A percentile compares a stretch with the other conserved stretches of the same genome.
These are phyloP conservation scores for Penicillium cosmopolitanum DNA, from an alignment of 495 filamentous ascomycete species.

Conservation along the genomic window DNA sequence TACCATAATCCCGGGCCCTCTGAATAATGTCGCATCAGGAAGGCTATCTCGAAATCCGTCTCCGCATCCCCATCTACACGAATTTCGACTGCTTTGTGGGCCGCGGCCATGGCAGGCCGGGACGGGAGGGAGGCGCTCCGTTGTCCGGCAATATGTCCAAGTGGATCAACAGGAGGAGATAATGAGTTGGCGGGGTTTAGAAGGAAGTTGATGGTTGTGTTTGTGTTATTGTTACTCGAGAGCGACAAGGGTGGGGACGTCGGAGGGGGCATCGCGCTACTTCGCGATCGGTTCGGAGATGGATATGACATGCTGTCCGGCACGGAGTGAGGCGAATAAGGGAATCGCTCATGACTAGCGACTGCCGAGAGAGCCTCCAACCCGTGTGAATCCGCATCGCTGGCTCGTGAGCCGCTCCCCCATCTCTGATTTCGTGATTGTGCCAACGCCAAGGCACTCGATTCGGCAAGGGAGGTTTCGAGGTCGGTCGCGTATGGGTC, in stretches of 20 bases:
- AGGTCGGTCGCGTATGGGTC: constrained; percentile 64
- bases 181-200: constrained; percentile 56
- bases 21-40: constrained; percentile 63
- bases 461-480: constrained; percentile 41
- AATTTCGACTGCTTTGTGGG: constrained; percentile 23
- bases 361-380: constrained; percentile 61
- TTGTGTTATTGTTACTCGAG: constrained; percentile 39
- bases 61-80: constrained; percentile 39
- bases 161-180: constrained; percentile 52
- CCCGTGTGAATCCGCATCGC: constrained; percentile 50
- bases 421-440: constrained; percentile 35
- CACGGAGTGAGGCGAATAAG: constrained; percentile 39
- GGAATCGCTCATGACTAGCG: constrained; percentile 54
- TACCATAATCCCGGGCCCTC: constrained; percentile 63
- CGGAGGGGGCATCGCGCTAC: constrained; percentile 38
- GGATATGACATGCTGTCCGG: constrained; percentile 38
- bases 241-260: constrained; percentile 44
- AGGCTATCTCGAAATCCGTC: constrained; percentile 60
- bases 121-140: constrained; percentile 36
- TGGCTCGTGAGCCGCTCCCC: constrained; percentile 33
- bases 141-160: constrained; percentile 39
- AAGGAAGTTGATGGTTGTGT: constrained; percentile 60
- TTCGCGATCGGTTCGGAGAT: constrained; percentile 38
- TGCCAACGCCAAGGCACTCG: constrained; percentile 37
- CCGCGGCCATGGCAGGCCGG: constrained; percentile 21